These are phyloP conservation scores for Lactifluus pinguis DNA, from an alignment of 768 basidiomycete genomes.

Conservation along the genomic window DNA sequence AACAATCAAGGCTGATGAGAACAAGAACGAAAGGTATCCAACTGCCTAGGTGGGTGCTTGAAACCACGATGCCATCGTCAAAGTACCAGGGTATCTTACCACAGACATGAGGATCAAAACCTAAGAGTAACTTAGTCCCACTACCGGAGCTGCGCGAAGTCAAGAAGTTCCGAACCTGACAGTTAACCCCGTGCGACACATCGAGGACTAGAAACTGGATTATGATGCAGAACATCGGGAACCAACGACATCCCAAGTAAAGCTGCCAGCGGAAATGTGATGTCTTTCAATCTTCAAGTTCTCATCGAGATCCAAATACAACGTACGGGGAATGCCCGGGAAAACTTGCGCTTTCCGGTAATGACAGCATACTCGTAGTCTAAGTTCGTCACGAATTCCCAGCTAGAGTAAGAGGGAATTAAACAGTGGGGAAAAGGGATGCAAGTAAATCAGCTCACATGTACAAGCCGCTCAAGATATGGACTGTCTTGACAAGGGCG, in stretches of 20 bases:
- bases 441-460: background rate
- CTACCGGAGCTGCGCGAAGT: background rate
- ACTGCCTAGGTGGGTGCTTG: background rate
- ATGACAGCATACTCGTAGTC: slow-evolving; percentile 1
- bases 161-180: background rate
- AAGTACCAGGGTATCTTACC: background rate
- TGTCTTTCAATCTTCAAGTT: background rate
- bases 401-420: background rate
- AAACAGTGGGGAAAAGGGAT: background rate
- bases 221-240: background rate
- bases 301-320: background rate
- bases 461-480: slow-evolving; percentile 8
- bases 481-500: background rate
- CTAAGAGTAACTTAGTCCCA: background rate
- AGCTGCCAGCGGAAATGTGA: background rate
- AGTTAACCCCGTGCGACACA: background rate
- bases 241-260: background rate
- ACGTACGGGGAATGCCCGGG: slow-evolving; percentile 10
- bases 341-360: background rate
- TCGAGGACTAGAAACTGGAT: background rate
- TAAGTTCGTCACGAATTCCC: slow-evolving; percentile 9
- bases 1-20: slow-evolving; percentile 2
- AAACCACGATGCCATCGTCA: background rate
- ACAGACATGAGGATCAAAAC: background rate
- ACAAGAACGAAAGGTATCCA: background rate